Evolutionary conservation across 352 stramenopile genomes (phyloP), one percentile per base, ranked within the genome.

Genomic region (Pythium volutum): DNA sequence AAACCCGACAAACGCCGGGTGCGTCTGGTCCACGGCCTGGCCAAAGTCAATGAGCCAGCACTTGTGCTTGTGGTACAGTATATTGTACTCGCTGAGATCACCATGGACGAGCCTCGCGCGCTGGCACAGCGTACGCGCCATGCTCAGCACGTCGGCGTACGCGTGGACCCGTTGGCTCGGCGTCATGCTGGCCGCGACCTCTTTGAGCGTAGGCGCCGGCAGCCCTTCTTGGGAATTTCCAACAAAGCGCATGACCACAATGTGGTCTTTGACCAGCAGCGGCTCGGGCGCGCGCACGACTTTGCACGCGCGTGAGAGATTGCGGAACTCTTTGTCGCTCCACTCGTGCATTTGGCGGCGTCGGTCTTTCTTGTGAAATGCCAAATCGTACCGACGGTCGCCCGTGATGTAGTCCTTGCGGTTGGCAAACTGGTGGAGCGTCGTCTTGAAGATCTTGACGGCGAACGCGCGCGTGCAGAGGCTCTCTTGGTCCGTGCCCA

Each of bases 21-120:
- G 91, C 3, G 75, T 83, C 6, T 73, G 64, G 64, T 97, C 88
- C 26, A 97, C 82, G 9, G 88, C 80, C 64, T 98, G 91, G 1
- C 86, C 88, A 77, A 98, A 97, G 66, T 98, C 91, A 66, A 98
- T 97, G 14, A 98, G 84, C 86, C 66, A 97, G 62, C 72, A 75
- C 53, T 67, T 79, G 43, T 79, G 77, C 67, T 77, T 83, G 49
- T 62, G 71, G 27, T 90, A 82, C 14, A 97, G 69, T 20, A 98
- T 88, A 65, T 98, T 98, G 76, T 97, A 97, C 66, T 91, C 81
- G 64, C 79, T 89, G 61, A 91, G 70, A 43, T 91, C 81, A 12
- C 73, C 75, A 39, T 91, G 81, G 0, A 91, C 76, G 34, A 91
- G 66, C 50, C 76, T 75, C 5, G 68, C 79, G 11, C 71, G 51